Conservation (phyloP, 371 early-diverging fungal genomes). For the Nematocida sp. region DNA sequence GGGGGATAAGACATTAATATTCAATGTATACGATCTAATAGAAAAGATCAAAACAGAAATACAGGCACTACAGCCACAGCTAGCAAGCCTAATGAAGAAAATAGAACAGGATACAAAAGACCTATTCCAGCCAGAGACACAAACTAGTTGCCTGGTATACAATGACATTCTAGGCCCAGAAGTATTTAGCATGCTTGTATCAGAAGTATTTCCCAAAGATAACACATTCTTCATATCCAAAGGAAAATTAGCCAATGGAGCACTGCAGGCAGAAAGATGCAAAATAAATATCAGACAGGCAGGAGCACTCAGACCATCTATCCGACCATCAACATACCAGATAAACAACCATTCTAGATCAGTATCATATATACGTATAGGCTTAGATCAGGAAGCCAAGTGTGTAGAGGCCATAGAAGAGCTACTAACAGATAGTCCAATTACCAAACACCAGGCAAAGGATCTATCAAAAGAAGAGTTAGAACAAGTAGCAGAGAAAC, state of each 20-base stretch:
- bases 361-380: neutral
- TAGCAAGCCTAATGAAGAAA: neutral
- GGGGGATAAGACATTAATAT: neutral
- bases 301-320: too few species aligned
- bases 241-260: neutral
- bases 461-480: neutral
- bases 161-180: neutral
- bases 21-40: neutral
- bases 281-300: neutral
- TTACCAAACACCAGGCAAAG: neutral
- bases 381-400: neutral
- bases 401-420: neutral
- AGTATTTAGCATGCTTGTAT: neutral
- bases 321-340: neutral
- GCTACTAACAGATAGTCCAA: neutral
- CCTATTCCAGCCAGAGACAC: neutral
- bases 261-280: neutral
- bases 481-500: neutral
- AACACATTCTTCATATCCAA: neutral
- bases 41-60: neutral
- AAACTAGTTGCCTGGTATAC: neutral
- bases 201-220: neutral
- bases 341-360: neutral
- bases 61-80: neutral
- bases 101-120: neutral